A percentile compares a stretch with the other conserved stretches of the same genome.
phyloP scores from a whole-genome alignment of 2,329 filamentous ascomycete genomes.

The Pseudogymnoascus sp. region DNA sequence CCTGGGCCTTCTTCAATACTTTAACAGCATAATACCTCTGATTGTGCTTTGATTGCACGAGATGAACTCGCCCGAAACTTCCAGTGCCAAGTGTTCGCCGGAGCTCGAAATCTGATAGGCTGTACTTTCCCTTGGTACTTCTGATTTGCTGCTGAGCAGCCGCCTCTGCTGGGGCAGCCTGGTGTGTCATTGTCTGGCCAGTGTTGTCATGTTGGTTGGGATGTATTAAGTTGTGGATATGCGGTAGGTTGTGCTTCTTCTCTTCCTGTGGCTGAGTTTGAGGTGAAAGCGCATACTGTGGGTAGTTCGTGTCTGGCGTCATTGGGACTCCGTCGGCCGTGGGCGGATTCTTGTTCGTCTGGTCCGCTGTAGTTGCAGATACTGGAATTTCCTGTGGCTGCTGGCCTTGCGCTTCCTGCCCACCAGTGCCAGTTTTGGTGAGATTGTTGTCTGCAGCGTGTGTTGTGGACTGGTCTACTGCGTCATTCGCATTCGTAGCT shows the following conservation, averaged over 20 bases:
- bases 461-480: conserved; percentile 30
- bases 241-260: conserved; percentile 59
- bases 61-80: conserved; percentile 91
- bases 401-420: conserved; percentile 32
- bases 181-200: conserved; percentile 21
- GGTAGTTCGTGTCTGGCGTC: conserved; percentile 26
- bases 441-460: conserved; percentile 61
- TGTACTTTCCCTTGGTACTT: conserved; percentile 95
- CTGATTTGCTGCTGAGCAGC: conserved; percentile 34
- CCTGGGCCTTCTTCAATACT: conserved; percentile 95
- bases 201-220: conserved; percentile 45
- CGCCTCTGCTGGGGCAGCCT: conserved; percentile 16
- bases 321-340: conserved; percentile 17
- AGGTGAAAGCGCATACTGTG: conserved; percentile 16
- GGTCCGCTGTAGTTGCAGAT: conserved; percentile 23
- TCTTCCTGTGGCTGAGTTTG: conserved; percentile 26
- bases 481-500: conserved; percentile 7
- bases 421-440: conserved; percentile 55
- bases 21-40: conserved; percentile 97
- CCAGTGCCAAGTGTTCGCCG: conserved; percentile 89
- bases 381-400: conserved; percentile 21
- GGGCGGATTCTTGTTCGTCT: conserved; percentile 13
- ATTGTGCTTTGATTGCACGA: conserved; percentile 97
- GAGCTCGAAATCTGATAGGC: conserved; percentile 80
- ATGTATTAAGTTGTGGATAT: conserved; percentile 79